phyloP scores from a whole-genome alignment of 78 protist genomes.

The Guillardia theta region DNA sequence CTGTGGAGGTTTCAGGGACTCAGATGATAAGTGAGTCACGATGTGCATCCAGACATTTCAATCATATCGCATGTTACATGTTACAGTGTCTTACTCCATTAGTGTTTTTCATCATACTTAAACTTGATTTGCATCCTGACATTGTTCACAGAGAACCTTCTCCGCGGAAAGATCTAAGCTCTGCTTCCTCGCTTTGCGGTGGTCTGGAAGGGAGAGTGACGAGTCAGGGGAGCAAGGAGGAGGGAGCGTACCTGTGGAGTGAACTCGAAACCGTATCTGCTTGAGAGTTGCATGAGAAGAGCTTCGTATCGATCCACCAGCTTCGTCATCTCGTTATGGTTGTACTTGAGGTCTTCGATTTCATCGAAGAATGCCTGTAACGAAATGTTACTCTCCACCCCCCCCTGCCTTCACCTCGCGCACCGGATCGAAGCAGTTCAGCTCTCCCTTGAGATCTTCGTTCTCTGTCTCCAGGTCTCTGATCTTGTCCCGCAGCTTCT shows the following conservation, averaged over 20 bases:
- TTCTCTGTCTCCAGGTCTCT: background rate
- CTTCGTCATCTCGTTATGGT: constrained; percentile 35
- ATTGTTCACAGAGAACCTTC: background rate
- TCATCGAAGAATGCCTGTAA: constrained; percentile 44
- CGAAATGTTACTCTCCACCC: too few relatives aligned
- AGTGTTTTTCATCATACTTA: too few relatives aligned
- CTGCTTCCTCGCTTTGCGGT: background rate
- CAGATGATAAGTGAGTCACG: background rate
- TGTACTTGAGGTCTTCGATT: constrained; percentile 46
- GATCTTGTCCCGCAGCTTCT: background rate
- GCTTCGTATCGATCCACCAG: background rate
- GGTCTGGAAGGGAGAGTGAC: background rate
- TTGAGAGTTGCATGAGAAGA: background rate
- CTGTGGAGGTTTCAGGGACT: background rate
- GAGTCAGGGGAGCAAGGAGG: background rate
- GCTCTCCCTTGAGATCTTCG: background rate
- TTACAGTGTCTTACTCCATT: too few relatives aligned
- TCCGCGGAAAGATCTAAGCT: background rate
- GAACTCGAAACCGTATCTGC: background rate
- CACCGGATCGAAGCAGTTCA: background rate
- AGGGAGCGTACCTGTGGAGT: background rate
- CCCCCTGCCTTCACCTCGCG: too few relatives aligned
- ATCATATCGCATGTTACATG: too few relatives aligned
- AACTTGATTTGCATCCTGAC: too few relatives aligned
- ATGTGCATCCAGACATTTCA: too few relatives aligned